Conservation (phyloP, 352 stramenopile genomes). For the Phytophthora cactorum region DNA sequence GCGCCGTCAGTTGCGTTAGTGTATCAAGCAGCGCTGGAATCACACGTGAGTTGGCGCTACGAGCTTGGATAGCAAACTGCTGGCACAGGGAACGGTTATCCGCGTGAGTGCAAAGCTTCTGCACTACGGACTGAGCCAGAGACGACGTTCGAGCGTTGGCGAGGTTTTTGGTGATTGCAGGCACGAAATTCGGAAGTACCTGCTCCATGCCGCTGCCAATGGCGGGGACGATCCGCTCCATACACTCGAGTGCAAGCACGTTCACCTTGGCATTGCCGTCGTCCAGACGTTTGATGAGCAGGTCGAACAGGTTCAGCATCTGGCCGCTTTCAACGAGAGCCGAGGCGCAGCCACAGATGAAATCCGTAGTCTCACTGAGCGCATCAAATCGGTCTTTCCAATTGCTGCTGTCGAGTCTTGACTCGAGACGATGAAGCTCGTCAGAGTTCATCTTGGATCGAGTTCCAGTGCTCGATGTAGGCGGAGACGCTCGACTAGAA, state of each 20-base stretch:
- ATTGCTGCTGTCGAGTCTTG: slow-evolving; percentile 70
- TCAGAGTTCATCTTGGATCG: slow-evolving; percentile 46
- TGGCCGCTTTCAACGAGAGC: slow-evolving; percentile 41
- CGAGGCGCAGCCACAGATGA: slow-evolving; percentile 35
- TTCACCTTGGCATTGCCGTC: slow-evolving; percentile 83
- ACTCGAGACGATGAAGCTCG: slow-evolving; percentile 45
- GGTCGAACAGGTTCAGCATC: slow-evolving; percentile 72
- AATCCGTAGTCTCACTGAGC: slow-evolving; percentile 45
- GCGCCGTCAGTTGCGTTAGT: slow-evolving; percentile 43
- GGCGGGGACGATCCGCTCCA: slow-evolving; percentile 55
- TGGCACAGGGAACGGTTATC: slow-evolving; percentile 64
- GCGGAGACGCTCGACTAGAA: slow-evolving; percentile 21
- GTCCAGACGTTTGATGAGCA: slow-evolving; percentile 70
- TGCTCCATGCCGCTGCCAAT: slow-evolving; percentile 65
- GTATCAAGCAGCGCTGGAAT: slow-evolving; percentile 67
- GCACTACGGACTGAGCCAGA: slow-evolving; percentile 49
- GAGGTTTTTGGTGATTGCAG: slow-evolving; percentile 61
- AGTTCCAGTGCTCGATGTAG: slow-evolving; percentile 24
- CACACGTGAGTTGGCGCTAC: slow-evolving; percentile 60
- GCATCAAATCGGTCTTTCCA: slow-evolving; percentile 84
- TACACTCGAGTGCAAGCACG: slow-evolving; percentile 60
- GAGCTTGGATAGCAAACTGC: slow-evolving; percentile 56
- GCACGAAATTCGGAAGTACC: slow-evolving; percentile 61
- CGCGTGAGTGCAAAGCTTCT: slow-evolving; percentile 50
- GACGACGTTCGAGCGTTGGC: slow-evolving; percentile 57